phyloP scores from a whole-genome alignment of 768 basidiomycete species.

The Chlorophyllum brunneum region DNA sequence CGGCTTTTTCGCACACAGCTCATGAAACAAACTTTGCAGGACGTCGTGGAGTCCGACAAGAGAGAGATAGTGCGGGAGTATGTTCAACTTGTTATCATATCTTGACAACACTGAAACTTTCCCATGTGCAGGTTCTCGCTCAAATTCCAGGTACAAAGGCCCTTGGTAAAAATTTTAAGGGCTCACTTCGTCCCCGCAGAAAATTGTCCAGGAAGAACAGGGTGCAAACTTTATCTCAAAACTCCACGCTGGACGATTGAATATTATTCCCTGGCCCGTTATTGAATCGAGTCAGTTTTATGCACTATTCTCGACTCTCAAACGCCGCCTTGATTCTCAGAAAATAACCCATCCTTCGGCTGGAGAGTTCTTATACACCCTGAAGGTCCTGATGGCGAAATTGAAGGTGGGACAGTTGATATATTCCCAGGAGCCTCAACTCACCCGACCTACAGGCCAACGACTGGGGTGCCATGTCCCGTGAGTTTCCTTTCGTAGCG shows the following conservation, averaged over 20 bases:
- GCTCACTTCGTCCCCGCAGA: conserved; percentile 23
- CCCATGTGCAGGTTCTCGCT: conserved; percentile 39
- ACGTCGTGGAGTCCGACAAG: conserved; percentile 61
- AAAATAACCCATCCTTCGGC: conserved; percentile 44
- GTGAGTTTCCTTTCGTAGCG: conserved; percentile 30
- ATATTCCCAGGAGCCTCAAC: background rate
- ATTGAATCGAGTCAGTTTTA: conserved; percentile 64
- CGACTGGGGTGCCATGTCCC: conserved; percentile 63
- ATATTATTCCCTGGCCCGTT: conserved; percentile 65
- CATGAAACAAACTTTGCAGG: conserved; percentile 29
- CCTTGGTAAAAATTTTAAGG: background rate
- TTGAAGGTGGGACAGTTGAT: conserved; percentile 41
- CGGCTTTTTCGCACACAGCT: background rate
- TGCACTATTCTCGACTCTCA: conserved; percentile 44
- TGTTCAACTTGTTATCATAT: conserved; percentile 15
- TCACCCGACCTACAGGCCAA: conserved; percentile 38
- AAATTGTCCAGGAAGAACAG: conserved; percentile 61
- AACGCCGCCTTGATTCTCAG: conserved; percentile 45
- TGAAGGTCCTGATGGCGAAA: conserved; percentile 68
- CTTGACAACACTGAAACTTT: background rate
- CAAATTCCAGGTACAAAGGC: conserved; percentile 38
- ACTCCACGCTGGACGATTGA: conserved; percentile 50
- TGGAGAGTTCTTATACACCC: conserved; percentile 48
- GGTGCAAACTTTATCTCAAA: conserved; percentile 59
- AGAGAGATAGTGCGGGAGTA: conserved; percentile 56